A percentile compares a stretch with the other conserved stretches of the same genome.
phyloP scores from a whole-genome alignment of 2,329 filamentous ascomycete genomes.

The Plectosphaerella cucumerina region DNA sequence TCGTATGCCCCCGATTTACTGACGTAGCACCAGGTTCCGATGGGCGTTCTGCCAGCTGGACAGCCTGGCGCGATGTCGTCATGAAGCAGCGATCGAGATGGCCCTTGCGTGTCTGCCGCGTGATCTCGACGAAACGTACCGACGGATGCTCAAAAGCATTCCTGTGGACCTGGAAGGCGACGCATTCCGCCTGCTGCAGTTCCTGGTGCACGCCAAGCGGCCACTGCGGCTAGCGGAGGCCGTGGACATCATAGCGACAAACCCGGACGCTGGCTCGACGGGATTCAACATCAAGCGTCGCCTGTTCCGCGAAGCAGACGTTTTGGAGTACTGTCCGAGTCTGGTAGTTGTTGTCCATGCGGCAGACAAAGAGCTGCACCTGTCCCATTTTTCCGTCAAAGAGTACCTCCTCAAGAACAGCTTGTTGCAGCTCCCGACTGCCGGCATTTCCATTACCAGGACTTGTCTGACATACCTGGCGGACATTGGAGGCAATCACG shows the following conservation, averaged over 20 bases:
- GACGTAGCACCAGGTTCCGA: background rate
- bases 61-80: background rate
- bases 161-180: slow-evolving; percentile 6
- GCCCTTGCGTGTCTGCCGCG: background rate
- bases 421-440: background rate
- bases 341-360: slow-evolving; percentile 9
- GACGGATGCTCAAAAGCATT: slow-evolving; percentile 8
- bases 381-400: slow-evolving; percentile 20
- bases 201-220: slow-evolving; percentile 13
- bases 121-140: slow-evolving; percentile 2
- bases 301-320: slow-evolving; percentile 1
- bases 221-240: slow-evolving; percentile 16
- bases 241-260: slow-evolving; percentile 17
- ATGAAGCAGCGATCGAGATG: background rate
- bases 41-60: background rate
- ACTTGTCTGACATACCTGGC: slow-evolving; percentile 17
- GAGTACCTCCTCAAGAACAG: slow-evolving; percentile 14
- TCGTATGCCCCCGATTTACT: no score
- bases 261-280: slow-evolving; percentile 6
- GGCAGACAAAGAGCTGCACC: slow-evolving; percentile 9
- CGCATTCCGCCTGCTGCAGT: slow-evolving; percentile 16
- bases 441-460: slow-evolving; percentile 13
- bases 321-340: slow-evolving; percentile 14
- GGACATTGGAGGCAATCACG: slow-evolving; percentile 6
- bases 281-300: slow-evolving; percentile 10